Percentiles rank a stretch among this genome's conserved stretches.
These are phyloP conservation scores for Lecanicillium sp. DNA, from an alignment of 2,329 filamentous ascomycete species.

Conservation along the genomic window DNA sequence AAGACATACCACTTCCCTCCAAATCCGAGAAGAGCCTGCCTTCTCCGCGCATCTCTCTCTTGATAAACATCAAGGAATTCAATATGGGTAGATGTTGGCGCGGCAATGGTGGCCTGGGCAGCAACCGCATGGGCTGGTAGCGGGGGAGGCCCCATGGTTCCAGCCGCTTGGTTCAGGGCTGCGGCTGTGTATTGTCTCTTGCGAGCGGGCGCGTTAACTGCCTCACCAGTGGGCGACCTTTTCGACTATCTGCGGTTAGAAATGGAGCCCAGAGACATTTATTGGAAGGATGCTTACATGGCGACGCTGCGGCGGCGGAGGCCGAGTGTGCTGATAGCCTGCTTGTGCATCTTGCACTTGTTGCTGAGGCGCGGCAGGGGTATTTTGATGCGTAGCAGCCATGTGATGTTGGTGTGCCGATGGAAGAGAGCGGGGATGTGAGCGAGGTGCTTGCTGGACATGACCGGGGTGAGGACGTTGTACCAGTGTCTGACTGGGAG, in stretches of 20 bases:
- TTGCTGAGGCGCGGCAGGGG: no score
- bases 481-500: neutral
- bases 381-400: no score
- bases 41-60: neutral
- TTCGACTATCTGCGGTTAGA: no score
- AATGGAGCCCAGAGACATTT: no score
- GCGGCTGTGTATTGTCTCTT: constrained; percentile 1
- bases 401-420: constrained; percentile 1
- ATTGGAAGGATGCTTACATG: no score
- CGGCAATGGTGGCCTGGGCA: neutral
- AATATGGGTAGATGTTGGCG: neutral
- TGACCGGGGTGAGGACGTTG: neutral
- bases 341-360: no score
- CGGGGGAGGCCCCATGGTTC: neutral
- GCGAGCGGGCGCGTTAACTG: neutral
- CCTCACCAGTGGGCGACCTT: neutral
- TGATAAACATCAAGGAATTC: neutral
- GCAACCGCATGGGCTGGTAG: neutral
- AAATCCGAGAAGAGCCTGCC: constrained; percentile 5
- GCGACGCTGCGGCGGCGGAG: no score
- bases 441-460: neutral
- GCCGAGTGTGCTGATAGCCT: no score
- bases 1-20: constrained; percentile 13
- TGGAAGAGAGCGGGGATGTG: neutral
- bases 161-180: neutral